These are phyloP conservation scores for Solanum boliviense DNA, from an alignment of 257 asterid genomes.

Conservation along the genomic window DNA sequence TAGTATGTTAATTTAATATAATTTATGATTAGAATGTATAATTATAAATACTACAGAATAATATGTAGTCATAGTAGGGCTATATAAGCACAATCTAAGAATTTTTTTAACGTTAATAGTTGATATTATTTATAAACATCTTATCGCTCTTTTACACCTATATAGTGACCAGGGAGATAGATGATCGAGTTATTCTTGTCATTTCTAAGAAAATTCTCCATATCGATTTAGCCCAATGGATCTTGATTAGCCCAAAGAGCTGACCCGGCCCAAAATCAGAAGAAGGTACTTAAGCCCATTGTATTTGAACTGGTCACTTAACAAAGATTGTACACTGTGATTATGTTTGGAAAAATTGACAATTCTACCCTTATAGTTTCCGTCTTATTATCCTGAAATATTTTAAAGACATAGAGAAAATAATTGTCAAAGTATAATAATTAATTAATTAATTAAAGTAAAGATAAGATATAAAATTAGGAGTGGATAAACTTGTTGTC, in stretches of 20 bases:
- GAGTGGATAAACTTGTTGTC: not conserved
- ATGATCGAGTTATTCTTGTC: too few species aligned
- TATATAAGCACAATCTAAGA: too few species aligned
- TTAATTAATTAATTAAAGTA: not conserved
- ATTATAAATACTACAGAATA: too few species aligned
- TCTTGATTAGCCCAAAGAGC: not conserved
- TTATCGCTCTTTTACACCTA: too few species aligned
- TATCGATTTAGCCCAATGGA: not conserved
- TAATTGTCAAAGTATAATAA: not conserved
- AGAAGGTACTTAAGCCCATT: not conserved
- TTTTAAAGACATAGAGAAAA: not conserved
- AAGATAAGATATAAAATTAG: not conserved
- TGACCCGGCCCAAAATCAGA: not conserved
- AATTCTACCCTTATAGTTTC: not conserved
- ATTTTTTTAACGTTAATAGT: too few species aligned
- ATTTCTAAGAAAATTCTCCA: not conserved
- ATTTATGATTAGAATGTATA: too few species aligned
- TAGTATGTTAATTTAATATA: too few species aligned
- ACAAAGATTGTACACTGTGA: not conserved
- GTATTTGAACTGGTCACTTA: not conserved
- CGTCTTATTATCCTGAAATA: not conserved
- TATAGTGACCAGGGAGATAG: too few species aligned
- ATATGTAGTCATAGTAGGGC: too few species aligned
- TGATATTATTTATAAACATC: too few species aligned
- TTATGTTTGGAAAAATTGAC: not conserved